Conservation (phyloP, 208 protist genomes). For the Trypanosoma scelopori region DNA sequence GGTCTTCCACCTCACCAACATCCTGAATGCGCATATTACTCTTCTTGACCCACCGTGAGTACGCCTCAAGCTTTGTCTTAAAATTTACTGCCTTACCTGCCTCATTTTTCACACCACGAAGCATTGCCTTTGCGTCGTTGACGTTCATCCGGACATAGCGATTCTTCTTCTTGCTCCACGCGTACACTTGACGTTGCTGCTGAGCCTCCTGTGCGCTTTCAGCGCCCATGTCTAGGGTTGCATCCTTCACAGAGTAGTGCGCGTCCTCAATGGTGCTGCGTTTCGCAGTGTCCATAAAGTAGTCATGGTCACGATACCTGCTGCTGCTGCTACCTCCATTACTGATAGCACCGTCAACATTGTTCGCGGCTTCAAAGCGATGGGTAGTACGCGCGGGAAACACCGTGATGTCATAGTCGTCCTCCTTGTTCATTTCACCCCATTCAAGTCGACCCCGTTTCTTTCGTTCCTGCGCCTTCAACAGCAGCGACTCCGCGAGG, state of each 20-base stretch:
- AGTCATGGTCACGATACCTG: conserved; percentile 76
- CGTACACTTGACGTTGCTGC: conserved; percentile 87
- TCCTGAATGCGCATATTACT: conserved; percentile 93
- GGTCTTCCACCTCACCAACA: conserved; percentile 89
- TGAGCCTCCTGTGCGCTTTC: conserved; percentile 82
- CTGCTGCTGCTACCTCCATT: conserved; percentile 34
- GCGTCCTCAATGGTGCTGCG: conserved; percentile 69
- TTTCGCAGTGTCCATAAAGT: conserved; percentile 73
- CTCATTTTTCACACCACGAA: conserved; percentile 92
- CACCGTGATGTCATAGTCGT: conserved; percentile 19
- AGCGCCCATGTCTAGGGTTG: conserved; percentile 84
- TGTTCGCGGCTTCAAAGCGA: neutral
- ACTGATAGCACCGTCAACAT: neutral
- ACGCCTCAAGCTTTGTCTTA: conserved; percentile 88
- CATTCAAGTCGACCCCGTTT: conserved; percentile 50
- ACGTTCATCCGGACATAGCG: conserved; percentile 91
- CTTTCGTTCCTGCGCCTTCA: conserved; percentile 81
- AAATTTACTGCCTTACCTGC: conserved; percentile 91
- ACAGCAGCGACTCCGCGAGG: conserved; percentile 78
- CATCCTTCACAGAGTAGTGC: conserved; percentile 89
- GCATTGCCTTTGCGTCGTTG: conserved; percentile 85
- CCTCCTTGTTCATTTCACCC: conserved; percentile 12
- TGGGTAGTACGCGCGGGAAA: conserved; percentile 13
- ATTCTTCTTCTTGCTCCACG: conserved; percentile 93
- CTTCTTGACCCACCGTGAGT: conserved; percentile 89